Percentiles rank a stretch among this genome's conserved stretches.
phyloP scores from a whole-genome alignment of 176 grass and related monocot species.

The Elaeis guineensis region DNA sequence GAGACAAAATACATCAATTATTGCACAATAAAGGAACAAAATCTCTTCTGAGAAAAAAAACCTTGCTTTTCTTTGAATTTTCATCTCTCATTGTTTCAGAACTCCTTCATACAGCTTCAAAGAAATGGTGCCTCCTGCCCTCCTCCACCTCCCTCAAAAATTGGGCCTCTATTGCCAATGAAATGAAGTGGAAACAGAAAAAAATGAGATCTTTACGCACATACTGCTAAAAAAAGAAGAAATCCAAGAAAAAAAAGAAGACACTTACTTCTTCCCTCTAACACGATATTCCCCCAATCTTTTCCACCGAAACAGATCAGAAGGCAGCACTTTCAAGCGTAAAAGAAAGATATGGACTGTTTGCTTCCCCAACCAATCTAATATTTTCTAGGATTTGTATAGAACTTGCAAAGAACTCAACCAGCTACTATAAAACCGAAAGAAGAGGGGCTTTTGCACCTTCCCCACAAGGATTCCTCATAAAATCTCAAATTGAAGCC shows the following conservation, averaged over 20 bases:
- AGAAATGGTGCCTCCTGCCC: conserved; percentile 16
- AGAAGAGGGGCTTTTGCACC: too few species aligned
- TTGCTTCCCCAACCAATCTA: too few species aligned
- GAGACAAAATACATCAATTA: conserved; percentile 9
- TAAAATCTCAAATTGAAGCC: too few species aligned
- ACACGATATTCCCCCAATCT: neutral
- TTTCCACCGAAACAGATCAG: neutral
- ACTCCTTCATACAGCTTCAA: conserved; percentile 29
- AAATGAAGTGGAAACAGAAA: neutral
- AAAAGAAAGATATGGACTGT: too few species aligned
- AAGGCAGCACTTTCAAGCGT: too few species aligned
- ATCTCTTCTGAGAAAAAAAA: conserved; percentile 15
- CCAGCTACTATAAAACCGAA: too few species aligned
- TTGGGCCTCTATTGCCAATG: neutral
- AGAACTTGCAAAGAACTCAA: too few species aligned
- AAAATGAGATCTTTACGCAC: conserved; percentile 11
- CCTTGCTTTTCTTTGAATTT: conserved; percentile 80
- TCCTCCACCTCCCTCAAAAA: neutral
- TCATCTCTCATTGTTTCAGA: conserved; percentile 77
- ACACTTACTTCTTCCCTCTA: neutral
- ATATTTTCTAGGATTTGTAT: too few species aligned
- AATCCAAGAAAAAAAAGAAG: neutral
- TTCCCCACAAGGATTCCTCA: too few species aligned
- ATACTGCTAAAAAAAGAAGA: neutral
- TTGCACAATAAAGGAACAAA: conserved; percentile 1